Base-by-base conservation (phyloP, 2,329 filamentous ascomycete genomes). In the Emmonsiellopsis sp. region DNA sequence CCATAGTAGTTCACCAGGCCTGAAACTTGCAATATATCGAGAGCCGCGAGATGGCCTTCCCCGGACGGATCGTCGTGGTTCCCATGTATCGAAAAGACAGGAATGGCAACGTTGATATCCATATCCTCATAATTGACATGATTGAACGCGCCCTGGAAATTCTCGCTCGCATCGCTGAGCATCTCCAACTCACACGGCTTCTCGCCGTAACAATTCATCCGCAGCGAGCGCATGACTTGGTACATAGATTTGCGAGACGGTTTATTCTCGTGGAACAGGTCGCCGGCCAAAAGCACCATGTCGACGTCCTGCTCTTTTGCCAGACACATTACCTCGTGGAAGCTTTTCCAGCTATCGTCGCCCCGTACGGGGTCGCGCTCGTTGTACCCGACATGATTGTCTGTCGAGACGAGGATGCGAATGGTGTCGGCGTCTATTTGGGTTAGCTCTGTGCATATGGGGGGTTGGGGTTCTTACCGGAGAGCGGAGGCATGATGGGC, bases 31-130 rank as follows among this genome's bases (percentile, higher is more conserved):
- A 98, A 78, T 13, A 98, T 72, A 67, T 98, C 93, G 9, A 98
- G 78, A 0, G 92, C 91, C 58, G 93, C 94, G 59, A 86, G 85
- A 66, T 95, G 88, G 9, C 91, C 93, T 63, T 96, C 91, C 8
- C 93, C 93, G n/a, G 91, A 94, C 0, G 93, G 93, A 66, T 98
- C 93, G 65, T 98, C 93, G 67, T 98, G 93, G 64, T 98, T 98
- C 45, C 93, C 93, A 63, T 98, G 94, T 42, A 98, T 98, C 0
- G 92, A 95, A 67, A 98, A 98, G 32, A 98, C 90, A 0, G 93
- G 93, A 53, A 97, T 96, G 1, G 91, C 88, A 56, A 98, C 83
- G 63, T 98, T 98, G 70, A 98, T 96, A 62, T 98, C 89, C 27
- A 88, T 83, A 63, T 98, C 93, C 70, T 97, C 90, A 71, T 98